Evolutionary conservation across 75 land plant genomes (phyloP), one percentile per base, ranked within the genome.

Genomic region (Sequoia sempervirens): DNA sequence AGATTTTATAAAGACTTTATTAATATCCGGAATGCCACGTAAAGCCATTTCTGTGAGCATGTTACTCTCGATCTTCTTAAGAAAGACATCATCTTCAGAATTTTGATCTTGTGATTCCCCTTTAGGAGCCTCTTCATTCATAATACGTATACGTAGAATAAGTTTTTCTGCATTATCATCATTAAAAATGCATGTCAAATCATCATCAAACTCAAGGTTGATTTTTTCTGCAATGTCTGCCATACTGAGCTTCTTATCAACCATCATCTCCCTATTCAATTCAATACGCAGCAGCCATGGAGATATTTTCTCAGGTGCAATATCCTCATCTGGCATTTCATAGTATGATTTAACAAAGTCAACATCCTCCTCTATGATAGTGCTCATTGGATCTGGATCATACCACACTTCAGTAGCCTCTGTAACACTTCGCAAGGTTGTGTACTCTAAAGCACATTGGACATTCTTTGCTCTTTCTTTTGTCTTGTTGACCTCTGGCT

Each of bases 331-430:
- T 5, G 99, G 99, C 96, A 97, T 97, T 84, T 97, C 99, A 88
- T 93, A 97, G 75, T 97, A 97, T 4, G 97, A 93, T 73, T 84
- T 90, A 20, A 97, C 97, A 90, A 97, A 97, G 10, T 97, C 99
- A 81, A 94, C 88, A 89, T 97, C 99, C 85, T 97, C 99, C 74
- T 97, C 96, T 81, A 97, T 95, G 10, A 97, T 89, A 2, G 99
- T 97, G 88, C 94, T 91, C 97, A 93, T 93, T 34, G 97, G 97
- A 82, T 97, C 96, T 30, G 99, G 99, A 85, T 97, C 99, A 90
- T 95, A 97, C 99, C 99, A 97, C 36, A 97, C 93, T 88, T 97
- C 97, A n/a, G 99, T 97, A 64, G 97, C 97, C 84, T 96, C 92
- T 20, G 97, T 97, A 2, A 97, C 99, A 93, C 96, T 94, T 4